Percentiles rank a stretch among this genome's conserved stretches.
These are phyloP conservation scores for Hericium rajendrae DNA, from an alignment of 768 basidiomycete species.

Conservation along the genomic window DNA sequence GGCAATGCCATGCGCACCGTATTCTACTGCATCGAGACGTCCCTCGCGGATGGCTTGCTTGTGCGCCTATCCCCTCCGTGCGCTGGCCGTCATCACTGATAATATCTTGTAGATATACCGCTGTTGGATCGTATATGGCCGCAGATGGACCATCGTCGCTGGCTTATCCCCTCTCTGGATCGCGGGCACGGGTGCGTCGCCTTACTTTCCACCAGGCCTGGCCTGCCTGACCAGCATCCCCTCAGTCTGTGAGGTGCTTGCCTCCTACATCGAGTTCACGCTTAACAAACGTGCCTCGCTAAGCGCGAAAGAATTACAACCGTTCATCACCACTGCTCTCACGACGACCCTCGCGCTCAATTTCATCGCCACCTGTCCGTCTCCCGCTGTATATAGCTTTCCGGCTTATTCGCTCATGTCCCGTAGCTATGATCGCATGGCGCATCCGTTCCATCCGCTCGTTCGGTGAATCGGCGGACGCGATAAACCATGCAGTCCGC, in stretches of 20 bases:
- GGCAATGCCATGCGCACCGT: conserved; percentile 34
- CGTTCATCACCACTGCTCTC: neutral
- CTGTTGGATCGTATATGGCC: conserved; percentile 18
- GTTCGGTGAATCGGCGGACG: too few relatives aligned
- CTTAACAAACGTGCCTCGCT: neutral
- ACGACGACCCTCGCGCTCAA: neutral
- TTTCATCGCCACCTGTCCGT: neutral
- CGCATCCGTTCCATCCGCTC: neutral
- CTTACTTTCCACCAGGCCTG: neutral
- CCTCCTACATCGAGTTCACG: conserved; percentile 6
- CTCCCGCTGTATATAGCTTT: neutral
- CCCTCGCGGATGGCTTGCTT: conserved; percentile 34
- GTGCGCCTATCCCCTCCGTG: conserved; percentile 15
- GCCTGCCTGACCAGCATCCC: neutral
- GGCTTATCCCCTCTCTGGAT: conserved; percentile 16
- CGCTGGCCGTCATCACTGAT: neutral
- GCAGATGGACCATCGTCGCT: conserved; percentile 12
- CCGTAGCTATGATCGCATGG: neutral
- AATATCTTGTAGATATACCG: conserved; percentile 10
- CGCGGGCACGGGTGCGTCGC: conserved; percentile 5
- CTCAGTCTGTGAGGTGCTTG: conserved; percentile 5
- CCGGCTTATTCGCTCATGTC: too few relatives aligned
- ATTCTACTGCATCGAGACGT: conserved; percentile 31
- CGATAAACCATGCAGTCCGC: too few relatives aligned
- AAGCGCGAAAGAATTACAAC: neutral